These are phyloP conservation scores for Francoa sonchifolia DNA, from an alignment of 441 rosid species.

Conservation along the genomic window DNA sequence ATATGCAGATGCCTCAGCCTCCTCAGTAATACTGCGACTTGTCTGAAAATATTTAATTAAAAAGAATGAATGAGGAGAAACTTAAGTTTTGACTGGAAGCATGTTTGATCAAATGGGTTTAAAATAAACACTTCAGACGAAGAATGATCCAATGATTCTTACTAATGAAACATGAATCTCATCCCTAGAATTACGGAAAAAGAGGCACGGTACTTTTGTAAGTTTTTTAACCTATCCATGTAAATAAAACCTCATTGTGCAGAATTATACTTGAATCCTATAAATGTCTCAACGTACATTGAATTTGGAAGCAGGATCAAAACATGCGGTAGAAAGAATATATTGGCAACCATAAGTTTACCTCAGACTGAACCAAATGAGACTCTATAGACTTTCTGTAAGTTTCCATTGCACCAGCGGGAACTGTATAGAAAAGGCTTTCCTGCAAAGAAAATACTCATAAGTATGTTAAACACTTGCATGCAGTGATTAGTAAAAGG, in stretches of 20 bases:
- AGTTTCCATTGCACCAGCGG: slow-evolving; percentile 70
- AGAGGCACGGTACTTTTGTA: too few species aligned
- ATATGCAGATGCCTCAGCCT: slow-evolving; percentile 66
- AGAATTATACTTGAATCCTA: background rate
- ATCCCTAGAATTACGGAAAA: background rate
- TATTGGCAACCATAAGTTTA: slow-evolving; percentile 18
- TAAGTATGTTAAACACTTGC: background rate
- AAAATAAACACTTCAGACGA: background rate
- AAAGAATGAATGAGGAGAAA: background rate
- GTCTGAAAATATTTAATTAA: slow-evolving; percentile 30
- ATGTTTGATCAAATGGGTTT: background rate
- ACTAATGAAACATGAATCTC: background rate
- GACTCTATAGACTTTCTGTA: slow-evolving; percentile 79
- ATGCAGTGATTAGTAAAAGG: background rate
- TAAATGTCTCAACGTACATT: slow-evolving; percentile 1
- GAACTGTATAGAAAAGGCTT: slow-evolving; percentile 86
- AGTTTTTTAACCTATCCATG: background rate
- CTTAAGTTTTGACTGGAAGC: slow-evolving; percentile 1
- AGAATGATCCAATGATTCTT: background rate
- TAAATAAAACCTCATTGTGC: too few species aligned
- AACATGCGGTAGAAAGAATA: slow-evolving; percentile 8
- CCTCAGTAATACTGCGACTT: slow-evolving; percentile 70
- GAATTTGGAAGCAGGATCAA: slow-evolving; percentile 3
- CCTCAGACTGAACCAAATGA: slow-evolving; percentile 58
- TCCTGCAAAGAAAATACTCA: slow-evolving; percentile 45